A percentile compares a stretch with the other conserved stretches of the same genome.
Evolutionary conservation across 106 monocot species (phyloP).

Genomic region (Acorus gramineus): DNA sequence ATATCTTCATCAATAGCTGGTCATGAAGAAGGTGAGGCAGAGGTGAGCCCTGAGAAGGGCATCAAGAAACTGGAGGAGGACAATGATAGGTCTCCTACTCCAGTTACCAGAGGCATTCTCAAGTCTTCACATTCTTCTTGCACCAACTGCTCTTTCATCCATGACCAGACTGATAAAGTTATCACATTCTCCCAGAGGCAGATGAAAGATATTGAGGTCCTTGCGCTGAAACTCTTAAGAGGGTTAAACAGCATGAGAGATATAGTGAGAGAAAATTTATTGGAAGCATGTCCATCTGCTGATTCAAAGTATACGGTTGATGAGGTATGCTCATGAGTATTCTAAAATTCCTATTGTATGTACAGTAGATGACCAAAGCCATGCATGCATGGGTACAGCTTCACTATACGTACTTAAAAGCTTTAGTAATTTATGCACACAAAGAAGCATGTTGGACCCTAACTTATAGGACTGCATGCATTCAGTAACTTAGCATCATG

Average conservation of each 20-base stretch:
- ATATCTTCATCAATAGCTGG: conserved; percentile 8
- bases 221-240: conserved; percentile 53
- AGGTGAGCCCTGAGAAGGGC: conserved; percentile 10
- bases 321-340: conserved; percentile 31
- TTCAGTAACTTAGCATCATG: no score
- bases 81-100: conserved; percentile 4
- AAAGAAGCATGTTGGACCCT: no score
- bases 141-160: conserved; percentile 16
- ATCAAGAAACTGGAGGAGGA: conserved; percentile 22
- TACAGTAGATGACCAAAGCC: conserved; percentile 32
- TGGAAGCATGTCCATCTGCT: conserved; percentile 16
- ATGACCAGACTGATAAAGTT: conserved; percentile 45
- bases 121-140: conserved; percentile 22
- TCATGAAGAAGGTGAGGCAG: conserved; percentile 2
- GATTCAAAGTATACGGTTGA: conserved; percentile 24
- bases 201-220: conserved; percentile 60
- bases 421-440: no score
- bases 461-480: no score
- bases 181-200: conserved; percentile 64
- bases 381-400: conserved; percentile 15
- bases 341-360: neutral
- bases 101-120: conserved; percentile 42
- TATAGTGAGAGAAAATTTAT: conserved; percentile 37
- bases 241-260: conserved; percentile 55
- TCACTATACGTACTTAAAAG: no score